Evolutionary conservation across 2,329 filamentous ascomycete species (phyloP), one percentile per base, ranked within the genome.

Genomic region (Xylariaceae sp.): DNA sequence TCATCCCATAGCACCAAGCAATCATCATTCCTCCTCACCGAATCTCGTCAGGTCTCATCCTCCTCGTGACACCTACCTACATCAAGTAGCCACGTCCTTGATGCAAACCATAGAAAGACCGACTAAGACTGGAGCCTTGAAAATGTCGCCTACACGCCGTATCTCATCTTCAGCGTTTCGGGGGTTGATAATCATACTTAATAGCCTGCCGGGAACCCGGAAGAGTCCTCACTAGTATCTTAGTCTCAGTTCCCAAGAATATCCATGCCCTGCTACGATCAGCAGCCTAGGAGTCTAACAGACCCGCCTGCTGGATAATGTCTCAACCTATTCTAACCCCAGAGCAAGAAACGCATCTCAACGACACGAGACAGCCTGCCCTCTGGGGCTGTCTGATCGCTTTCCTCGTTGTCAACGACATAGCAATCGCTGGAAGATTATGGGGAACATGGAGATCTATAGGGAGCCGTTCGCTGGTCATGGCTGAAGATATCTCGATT

Each of bases 401-500:
- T 29, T 66, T 67, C 29, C 61, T 67, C 18, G 12, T 66, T 12
- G 61, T 67, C 23, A 65, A 60, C 32, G 56, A 67, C 50, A 48
- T 61, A 2, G 57, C 56, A 10, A 62, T 66, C 37, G 54, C 42
- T 20, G 61, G 62, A 0, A 56, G 65, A 40, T 37, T 67, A 40
- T 67, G 65, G 64, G 64, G 60, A 14, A 67, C 62, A 23, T 64
- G 65, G 62, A 60, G 45, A 18, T 61, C 64, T 26, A 51, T 57
- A 5, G 20, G 47, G 2, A 62, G 42, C 12, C 63, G 59, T 20
- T 62, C 61, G 41, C 55, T 55, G 18, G 56, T 66, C 9, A 45
- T 66, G 26, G 52, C 59, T 2, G 65, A 67, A 26, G 61, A 67
- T 40, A 19, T 66, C 23, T 60, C 54, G 19, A 64, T 67, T 10